Base-by-base conservation (phyloP, 495 filamentous ascomycete species). In the Hyaloscypha variabilis region DNA sequence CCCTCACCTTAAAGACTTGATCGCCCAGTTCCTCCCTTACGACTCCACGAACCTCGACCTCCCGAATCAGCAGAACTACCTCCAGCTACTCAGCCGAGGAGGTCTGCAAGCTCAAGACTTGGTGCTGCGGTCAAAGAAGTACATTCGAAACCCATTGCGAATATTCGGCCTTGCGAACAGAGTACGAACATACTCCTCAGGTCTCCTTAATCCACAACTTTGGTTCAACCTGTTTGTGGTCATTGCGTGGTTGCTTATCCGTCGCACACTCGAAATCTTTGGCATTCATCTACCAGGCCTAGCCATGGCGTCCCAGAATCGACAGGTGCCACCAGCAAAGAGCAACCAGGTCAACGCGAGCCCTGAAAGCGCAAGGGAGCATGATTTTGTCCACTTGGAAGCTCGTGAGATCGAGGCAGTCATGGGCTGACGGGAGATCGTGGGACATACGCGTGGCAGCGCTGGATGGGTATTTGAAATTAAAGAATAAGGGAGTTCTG, bases 141-240 rank as follows among this genome's bases (percentile, higher is more conserved):
- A 65, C 36, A 36, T 60, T 5, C 55, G 30, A 28, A 59, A 65
- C 31, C 63, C 63, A 6, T 39, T 58, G 8, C 39, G 28, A 19
- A 36, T 65, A 2, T 25, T 58, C 8, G 21, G 29, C 6, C 63
- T 65, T 8, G 56, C 56, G 14, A 59, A 51, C 17, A 55, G 63
- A 25, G 26, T 28, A 8, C 19, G 63, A 21, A 30, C 39, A 6
- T 42, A 59, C 11, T 28, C 56, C 2, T 57, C 51, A 26, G 51
- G 46, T 42, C 29, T 65, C 31, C 21, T 59, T 11, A 60, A 46
- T 25, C 53, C 53, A 19, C 39, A 55, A 26, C 30, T 65, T 6
- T 53, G 51, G 25, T 65, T 65, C 24, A 65, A 65, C 39, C 60
- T 65, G 10, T 26, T n/a, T 6, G 55, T 52, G 2, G 63, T 65